phyloP scores from a whole-genome alignment of 345 rosid species.

The Orychophragmus violaceus region DNA sequence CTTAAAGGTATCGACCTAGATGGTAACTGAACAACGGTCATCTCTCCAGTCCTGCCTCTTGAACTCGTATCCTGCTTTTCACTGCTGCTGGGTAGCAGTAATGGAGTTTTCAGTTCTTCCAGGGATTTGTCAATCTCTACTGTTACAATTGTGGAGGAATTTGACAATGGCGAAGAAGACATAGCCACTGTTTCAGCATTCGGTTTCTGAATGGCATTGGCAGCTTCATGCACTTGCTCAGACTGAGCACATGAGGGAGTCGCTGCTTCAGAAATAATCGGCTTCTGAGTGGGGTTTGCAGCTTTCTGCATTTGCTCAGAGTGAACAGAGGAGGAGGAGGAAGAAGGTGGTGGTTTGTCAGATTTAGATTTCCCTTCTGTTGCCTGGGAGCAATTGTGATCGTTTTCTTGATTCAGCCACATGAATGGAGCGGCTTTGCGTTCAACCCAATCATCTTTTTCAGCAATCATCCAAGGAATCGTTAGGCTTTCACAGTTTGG shows the following conservation, averaged over 20 bases:
- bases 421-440: conserved; percentile 74
- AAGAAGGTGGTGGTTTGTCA: conserved; percentile 25
- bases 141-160: conserved; percentile 27
- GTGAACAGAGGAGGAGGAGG: conserved; percentile 27
- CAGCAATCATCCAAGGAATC: conserved; percentile 90
- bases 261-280: conserved; percentile 8
- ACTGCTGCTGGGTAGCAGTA: conserved; percentile 32
- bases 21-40: conserved; percentile 16
- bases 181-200: conserved; percentile 8
- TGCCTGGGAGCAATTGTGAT: conserved; percentile 18
- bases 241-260: conserved; percentile 31
- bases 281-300: conserved; percentile 23
- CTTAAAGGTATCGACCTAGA: conserved; percentile 20
- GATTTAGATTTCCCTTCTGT: conserved; percentile 36
- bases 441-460: conserved; percentile 87
- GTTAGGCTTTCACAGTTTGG: conserved; percentile 76
- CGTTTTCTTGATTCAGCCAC: conserved; percentile 68
- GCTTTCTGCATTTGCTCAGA: conserved; percentile 35
- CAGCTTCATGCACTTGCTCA: conserved; percentile 29
- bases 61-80: conserved; percentile 34
- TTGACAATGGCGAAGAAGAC: conserved; percentile 8
- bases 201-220: conserved; percentile 13
- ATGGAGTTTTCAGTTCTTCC: conserved; percentile 53
- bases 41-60: conserved; percentile 22
- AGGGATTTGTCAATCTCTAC: conserved; percentile 27